These are phyloP conservation scores for Hypocreales sp. DNA, from an alignment of 2,329 filamentous ascomycete species.

Conservation along the genomic window DNA sequence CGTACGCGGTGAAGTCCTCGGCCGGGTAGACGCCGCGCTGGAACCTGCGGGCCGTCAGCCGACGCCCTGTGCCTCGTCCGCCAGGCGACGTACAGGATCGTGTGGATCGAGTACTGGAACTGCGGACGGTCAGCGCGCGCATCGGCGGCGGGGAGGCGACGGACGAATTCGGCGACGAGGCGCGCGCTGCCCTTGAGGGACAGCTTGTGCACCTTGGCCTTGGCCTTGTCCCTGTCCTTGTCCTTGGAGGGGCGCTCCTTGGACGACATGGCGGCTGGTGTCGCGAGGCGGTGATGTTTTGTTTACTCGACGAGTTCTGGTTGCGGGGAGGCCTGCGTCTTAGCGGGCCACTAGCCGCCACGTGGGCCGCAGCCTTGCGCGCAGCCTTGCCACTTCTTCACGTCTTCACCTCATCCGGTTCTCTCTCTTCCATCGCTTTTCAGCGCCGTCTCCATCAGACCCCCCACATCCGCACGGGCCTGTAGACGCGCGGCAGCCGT, in stretches of 20 bases:
- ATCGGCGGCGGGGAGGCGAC: not conserved
- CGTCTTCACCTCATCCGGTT: too few relatives aligned
- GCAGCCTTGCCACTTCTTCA: too few relatives aligned
- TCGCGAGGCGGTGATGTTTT: too few relatives aligned
- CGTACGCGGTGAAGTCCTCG: constrained; percentile 87
- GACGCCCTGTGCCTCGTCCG: constrained; percentile 1
- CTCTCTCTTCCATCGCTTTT: too few relatives aligned
- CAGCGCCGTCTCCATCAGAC: too few relatives aligned
- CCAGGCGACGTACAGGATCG: constrained; percentile 54
- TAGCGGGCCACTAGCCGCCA: too few relatives aligned
- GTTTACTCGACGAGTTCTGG: too few relatives aligned
- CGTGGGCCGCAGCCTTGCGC: too few relatives aligned
- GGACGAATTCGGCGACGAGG: constrained; percentile 84
- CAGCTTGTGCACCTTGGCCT: constrained; percentile 89
- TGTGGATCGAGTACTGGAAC: constrained; percentile 98
- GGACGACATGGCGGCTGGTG: constrained; percentile 15
- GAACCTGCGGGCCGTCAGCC: constrained; percentile 39
- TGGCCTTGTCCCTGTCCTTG: constrained; percentile 37
- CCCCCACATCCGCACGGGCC: too few relatives aligned
- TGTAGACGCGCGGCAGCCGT: too few relatives aligned
- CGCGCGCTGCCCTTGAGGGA: constrained; percentile 73
- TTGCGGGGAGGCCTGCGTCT: too few relatives aligned
- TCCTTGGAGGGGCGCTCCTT: constrained; percentile 12
- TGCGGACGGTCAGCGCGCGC: constrained; percentile 13
- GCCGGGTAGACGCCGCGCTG: constrained; percentile 78